A percentile compares a stretch with the other conserved stretches of the same genome.
Conservation (phyloP, 345 rosid species). For the Salix caprea region DNA sequence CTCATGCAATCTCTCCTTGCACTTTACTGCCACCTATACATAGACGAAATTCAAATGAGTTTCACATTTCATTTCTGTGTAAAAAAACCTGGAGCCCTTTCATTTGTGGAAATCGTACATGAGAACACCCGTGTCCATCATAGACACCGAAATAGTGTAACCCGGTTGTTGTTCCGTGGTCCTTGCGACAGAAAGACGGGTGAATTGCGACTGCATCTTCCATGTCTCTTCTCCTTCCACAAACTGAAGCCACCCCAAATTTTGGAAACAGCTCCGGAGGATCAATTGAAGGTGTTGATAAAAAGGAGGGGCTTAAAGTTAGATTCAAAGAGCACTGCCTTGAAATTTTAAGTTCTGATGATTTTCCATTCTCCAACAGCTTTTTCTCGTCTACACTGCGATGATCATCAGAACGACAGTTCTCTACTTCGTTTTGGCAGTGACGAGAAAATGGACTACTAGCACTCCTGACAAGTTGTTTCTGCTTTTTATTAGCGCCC, state of each 20-base stretch:
- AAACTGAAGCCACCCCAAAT: conserved; percentile 66
- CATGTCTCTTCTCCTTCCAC: conserved; percentile 87
- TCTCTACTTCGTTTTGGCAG: conserved; percentile 17
- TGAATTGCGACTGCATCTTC: conserved; percentile 69
- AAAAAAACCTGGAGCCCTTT: background rate
- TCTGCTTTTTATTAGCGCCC: conserved; percentile 35
- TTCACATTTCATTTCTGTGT: background rate
- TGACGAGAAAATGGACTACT: conserved; percentile 20
- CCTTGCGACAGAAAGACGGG: conserved; percentile 41
- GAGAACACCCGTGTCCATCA: conserved; percentile 83
- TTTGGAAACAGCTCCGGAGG: conserved; percentile 28
- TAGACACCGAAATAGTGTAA: conserved; percentile 72
- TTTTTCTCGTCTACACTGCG: background rate
- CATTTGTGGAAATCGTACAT: conserved; percentile 27
- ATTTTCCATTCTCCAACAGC: conserved; percentile 7
- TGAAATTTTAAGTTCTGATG: background rate
- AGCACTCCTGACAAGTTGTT: conserved; percentile 16
- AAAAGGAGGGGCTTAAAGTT: background rate
- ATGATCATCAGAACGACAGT: background rate
- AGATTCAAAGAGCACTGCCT: conserved; percentile 5
- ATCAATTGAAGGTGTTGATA: background rate
- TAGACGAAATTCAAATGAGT: conserved; percentile 2
- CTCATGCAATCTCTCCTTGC: conserved; percentile 63
- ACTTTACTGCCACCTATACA: conserved; percentile 51
- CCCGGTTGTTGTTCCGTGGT: conserved; percentile 8